These are phyloP conservation scores for Thermothelomyces thermophilus DNA, from an alignment of 2,329 filamentous ascomycete species.

Conservation along the genomic window DNA sequence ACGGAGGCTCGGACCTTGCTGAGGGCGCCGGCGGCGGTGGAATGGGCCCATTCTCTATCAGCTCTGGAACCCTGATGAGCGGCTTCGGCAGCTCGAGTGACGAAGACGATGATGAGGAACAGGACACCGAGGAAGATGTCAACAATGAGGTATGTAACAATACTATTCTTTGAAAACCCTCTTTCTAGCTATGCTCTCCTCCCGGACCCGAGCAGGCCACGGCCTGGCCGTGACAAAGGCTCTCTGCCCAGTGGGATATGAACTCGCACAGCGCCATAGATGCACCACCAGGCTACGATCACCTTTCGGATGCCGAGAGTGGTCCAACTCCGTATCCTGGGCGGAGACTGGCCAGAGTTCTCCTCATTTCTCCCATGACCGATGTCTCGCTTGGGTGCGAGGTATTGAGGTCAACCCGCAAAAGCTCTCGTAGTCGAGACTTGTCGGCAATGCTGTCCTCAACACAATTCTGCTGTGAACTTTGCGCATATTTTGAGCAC, in stretches of 20 bases:
- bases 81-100: conserved; percentile 94
- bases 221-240: too few species aligned
- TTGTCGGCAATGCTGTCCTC: background rate
- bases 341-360: background rate
- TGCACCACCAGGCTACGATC: background rate
- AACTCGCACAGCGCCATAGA: background rate
- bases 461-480: background rate
- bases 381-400: background rate
- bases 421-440: background rate
- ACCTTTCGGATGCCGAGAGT: background rate
- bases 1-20: conserved; percentile 63
- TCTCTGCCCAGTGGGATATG: conserved; percentile 1
- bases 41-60: conserved; percentile 65
- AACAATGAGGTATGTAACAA: conserved; percentile 56
- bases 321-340: background rate
- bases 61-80: conserved; percentile 69
- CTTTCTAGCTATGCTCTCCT: background rate
- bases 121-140: conserved; percentile 72
- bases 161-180: conserved; percentile 1
- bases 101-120: conserved; percentile 92
- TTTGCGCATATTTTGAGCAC: too few species aligned
- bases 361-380: background rate
- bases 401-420: background rate
- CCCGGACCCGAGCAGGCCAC: background rate
- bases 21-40: conserved; percentile 58